These are phyloP conservation scores for Neospora caninum DNA, from an alignment of 169 alveolate genomes.

Conservation along the genomic window DNA sequence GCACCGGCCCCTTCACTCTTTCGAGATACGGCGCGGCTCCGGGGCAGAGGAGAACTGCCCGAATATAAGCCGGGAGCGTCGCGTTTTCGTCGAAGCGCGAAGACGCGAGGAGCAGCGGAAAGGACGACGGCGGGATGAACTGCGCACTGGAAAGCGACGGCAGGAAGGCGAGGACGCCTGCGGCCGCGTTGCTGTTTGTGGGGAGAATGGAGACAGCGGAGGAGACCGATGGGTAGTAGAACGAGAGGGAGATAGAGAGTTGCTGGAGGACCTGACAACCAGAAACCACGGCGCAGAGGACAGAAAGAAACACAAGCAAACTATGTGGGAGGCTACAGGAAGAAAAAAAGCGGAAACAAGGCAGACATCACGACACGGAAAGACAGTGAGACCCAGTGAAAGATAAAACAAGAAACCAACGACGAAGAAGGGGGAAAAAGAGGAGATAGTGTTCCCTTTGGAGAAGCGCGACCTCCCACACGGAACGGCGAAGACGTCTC, in stretches of 20 bases:
- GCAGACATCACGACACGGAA: no score
- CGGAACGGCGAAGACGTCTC: no score
- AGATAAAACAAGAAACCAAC: neutral
- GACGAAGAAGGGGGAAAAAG: neutral
- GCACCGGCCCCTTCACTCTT: constrained; percentile 44
- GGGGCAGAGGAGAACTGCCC: constrained; percentile 64
- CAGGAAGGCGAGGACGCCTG: constrained; percentile 41
- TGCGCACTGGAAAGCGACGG: constrained; percentile 44
- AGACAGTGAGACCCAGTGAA: no score
- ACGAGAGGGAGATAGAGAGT: neutral
- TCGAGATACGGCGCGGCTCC: constrained; percentile 53
- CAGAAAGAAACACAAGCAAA: no score
- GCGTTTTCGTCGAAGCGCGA: constrained; percentile 27
- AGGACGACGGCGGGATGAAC: constrained; percentile 60
- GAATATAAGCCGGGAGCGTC: constrained; percentile 45
- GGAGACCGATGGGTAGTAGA: neutral
- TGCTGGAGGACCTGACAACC: constrained; percentile 8
- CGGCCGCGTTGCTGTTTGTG: constrained; percentile 37
- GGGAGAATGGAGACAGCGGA: constrained; percentile 8
- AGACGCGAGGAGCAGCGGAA: constrained; percentile 63
- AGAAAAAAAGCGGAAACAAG: no score
- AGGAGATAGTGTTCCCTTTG: no score
- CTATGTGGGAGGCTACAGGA: no score
- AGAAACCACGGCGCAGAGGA: neutral
- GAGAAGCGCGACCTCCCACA: no score